Conservation (phyloP, 495 filamentous ascomycete species). For the Trichoderma virens region DNA sequence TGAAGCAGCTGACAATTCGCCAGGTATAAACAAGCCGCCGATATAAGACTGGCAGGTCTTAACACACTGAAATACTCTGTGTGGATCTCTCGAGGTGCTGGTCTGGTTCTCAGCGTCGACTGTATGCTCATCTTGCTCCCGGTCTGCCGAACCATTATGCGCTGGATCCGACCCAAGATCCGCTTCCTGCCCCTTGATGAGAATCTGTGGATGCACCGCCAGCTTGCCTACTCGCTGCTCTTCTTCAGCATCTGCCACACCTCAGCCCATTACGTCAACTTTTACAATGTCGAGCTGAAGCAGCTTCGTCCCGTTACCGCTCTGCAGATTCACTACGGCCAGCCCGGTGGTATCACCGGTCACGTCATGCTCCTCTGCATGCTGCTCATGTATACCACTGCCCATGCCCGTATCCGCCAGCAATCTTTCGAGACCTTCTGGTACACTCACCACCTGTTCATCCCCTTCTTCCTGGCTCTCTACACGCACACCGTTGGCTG, state of each 20-base stretch:
- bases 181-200: conserved; percentile 88
- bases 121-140: conserved; percentile 81
- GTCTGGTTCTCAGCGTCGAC: conserved; percentile 74
- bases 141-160: conserved; percentile 86
- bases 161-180: conserved; percentile 78
- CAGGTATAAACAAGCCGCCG: conserved; percentile 70
- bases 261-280: conserved; percentile 88
- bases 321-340: conserved; percentile 86
- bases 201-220: conserved; percentile 92
- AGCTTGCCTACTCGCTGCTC: conserved; percentile 84
- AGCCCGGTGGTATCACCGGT: conserved; percentile 86
- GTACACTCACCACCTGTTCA: conserved; percentile 97
- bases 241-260: conserved; percentile 76
- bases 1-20: conserved; percentile 16
- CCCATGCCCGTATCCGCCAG: conserved; percentile 86
- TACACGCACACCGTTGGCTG: conserved; percentile 96
- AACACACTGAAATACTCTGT: conserved; percentile 84
- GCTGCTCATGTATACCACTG: conserved; percentile 96
- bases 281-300: conserved; percentile 87
- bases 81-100: conserved; percentile 92
- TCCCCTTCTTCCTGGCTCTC: conserved; percentile 86
- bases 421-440: conserved; percentile 98
- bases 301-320: conserved; percentile 76
- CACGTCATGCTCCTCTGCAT: conserved; percentile 99
- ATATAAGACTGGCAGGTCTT: conserved; percentile 60